Percentiles rank a stretch among this genome's conserved stretches.
Evolutionary conservation across 2,329 filamentous ascomycete genomes (phyloP).

Genomic region (Ophiostoma triangulosporum): DNA sequence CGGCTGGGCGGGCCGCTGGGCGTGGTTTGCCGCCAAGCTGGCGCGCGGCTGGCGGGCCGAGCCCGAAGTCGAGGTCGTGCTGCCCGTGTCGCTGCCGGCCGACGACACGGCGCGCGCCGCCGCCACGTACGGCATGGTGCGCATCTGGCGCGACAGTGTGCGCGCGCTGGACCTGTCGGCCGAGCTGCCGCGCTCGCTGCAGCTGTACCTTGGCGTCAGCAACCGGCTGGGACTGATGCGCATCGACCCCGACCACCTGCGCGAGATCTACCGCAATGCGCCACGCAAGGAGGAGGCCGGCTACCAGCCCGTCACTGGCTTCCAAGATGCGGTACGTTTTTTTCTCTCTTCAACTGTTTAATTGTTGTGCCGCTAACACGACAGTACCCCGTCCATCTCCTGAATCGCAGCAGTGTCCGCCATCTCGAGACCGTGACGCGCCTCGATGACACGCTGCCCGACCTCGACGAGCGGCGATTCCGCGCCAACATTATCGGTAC

Average conservation of each 20-base stretch:
- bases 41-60: constrained; percentile 32
- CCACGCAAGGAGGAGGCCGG: constrained; percentile 44
- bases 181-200: constrained; percentile 49
- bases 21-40: constrained; percentile 36
- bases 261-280: constrained; percentile 47
- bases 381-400: constrained; percentile 57
- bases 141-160: constrained; percentile 48
- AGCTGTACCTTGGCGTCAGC: constrained; percentile 51
- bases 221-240: constrained; percentile 56
- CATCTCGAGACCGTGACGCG: constrained; percentile 44
- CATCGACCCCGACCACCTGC: constrained; percentile 42
- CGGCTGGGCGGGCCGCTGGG: constrained; percentile 34
- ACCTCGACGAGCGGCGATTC: constrained; percentile 50
- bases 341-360: neutral
- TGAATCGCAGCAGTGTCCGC: constrained; percentile 51
- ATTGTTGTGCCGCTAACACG: neutral
- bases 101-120: neutral
- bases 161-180: constrained; percentile 41
- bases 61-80: constrained; percentile 49
- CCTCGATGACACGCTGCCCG: constrained; percentile 31
- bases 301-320: constrained; percentile 52
- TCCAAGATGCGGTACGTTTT: constrained; percentile 53
- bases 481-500: constrained; percentile 52
- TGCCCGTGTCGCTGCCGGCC: constrained; percentile 36
- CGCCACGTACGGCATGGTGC: constrained; percentile 37